Base-by-base conservation (phyloP, 768 basidiomycete species). In the Phanerodontia chrysosporium region DNA sequence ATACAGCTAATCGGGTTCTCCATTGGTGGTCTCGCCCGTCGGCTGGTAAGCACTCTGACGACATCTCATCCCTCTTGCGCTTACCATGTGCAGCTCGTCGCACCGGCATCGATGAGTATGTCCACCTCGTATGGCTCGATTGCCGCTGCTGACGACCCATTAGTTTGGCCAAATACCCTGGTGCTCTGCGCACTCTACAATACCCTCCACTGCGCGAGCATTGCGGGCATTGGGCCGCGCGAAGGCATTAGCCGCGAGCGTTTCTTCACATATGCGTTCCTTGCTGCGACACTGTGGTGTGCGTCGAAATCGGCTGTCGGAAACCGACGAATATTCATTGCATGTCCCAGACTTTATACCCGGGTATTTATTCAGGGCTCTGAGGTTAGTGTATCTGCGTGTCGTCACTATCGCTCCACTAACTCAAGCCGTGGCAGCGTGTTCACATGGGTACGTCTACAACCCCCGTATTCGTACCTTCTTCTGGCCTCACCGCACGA, bases 101-200 rank as follows among this genome's bases (percentile, higher is more conserved):
- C 69, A 51, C 73, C 59, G 27, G 68, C 65, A 18, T 72, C 69
- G 27, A 70, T 70, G 69, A 70, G 68, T 69, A 49, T 32, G 62
- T 55, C 25, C 24, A 27, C 6, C 44, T n/a, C 28, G 25, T 21
- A 51, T 58, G 9, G 10, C 28, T 51, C 29, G 28, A 9, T 22
- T 32, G 2, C 48, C 29, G 22, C 16, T 13, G 28, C 46, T 51
- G 53, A 57, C 35, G 16, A 28, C 3, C 8, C 25, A 28, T 28
- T 58, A 84, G 86, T 90, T 45, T 90, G 89, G 89, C 89, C 89
- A 1, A 79, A 81, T 58, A 84, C 84, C 42, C 76, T 90, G 4
- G 89, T 90, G 13, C 76, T 80, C 0, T 88, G 87, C 64, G 84
- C 86, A 2, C 65, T 90, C 2, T 89, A 87, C 70, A 90, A 90